Conservation (phyloP, 805 yeast species). For the Lachancea waltii region DNA sequence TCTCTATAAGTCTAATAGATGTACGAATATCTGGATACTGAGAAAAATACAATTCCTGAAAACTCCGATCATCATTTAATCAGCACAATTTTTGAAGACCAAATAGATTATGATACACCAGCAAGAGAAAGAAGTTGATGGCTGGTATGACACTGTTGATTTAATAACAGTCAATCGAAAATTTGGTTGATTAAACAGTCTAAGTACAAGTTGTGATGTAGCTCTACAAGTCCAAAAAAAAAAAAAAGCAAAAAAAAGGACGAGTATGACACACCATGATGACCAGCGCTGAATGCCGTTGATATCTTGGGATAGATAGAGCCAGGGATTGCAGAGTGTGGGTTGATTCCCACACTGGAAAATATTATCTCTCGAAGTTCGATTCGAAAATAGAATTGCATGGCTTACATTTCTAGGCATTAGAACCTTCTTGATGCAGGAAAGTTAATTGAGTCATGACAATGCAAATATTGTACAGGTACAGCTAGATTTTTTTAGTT, state of each 20-base stretch:
- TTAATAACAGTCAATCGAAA: neutral
- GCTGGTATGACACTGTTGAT: neutral
- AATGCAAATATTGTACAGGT: conserved; percentile 4
- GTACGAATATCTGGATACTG: no score
- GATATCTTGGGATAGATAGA: no score
- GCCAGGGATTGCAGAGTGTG: no score
- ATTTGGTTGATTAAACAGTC: conserved; percentile 1
- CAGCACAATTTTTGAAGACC: no score
- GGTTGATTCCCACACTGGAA: no score
- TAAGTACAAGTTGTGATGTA: conserved; percentile 1
- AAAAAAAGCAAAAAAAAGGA: neutral
- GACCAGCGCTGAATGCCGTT: no score
- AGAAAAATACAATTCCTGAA: no score
- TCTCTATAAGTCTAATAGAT: neutral
- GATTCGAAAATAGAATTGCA: no score
- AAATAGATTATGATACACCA: no score
- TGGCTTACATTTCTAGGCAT: neutral
- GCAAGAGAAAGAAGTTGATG: neutral
- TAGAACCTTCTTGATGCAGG: neutral
- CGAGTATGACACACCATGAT: neutral
- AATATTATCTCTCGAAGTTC: no score
- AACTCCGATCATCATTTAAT: neutral
- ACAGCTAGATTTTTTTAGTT: conserved; percentile 1
- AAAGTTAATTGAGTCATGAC: neutral
- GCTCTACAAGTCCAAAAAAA: neutral